A percentile compares a stretch with the other conserved stretches of the same genome.
Evolutionary conservation across 495 filamentous ascomycete genomes (phyloP).

Genomic region (Penicillium alfredii): DNA sequence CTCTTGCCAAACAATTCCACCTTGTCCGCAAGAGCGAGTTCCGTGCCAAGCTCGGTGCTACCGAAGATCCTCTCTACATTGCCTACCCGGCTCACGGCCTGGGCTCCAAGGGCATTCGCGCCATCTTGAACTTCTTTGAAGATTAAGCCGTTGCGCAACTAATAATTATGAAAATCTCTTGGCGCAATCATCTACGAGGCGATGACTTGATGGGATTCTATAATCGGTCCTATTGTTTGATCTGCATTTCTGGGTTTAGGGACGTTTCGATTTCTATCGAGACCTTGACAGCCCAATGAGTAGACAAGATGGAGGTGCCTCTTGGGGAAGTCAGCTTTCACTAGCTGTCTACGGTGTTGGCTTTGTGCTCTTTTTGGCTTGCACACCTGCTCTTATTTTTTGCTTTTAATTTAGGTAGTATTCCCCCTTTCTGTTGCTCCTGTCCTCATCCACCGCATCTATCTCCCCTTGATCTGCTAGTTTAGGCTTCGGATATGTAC

Average conservation of each 20-base stretch:
- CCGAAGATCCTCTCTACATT: slow-evolving; percentile 73
- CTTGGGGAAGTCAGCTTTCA: too few species aligned
- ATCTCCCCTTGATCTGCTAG: slow-evolving; percentile 5
- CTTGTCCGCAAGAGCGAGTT: slow-evolving; percentile 81
- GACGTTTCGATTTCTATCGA: background rate
- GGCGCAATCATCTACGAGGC: background rate
- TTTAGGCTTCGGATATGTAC: background rate
- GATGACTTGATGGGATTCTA: background rate
- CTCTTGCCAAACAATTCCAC: slow-evolving; percentile 70
- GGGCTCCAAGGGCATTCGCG: slow-evolving; percentile 66
- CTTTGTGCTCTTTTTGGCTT: slow-evolving; percentile 3
- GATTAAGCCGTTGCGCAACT: slow-evolving; percentile 46
- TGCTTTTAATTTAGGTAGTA: slow-evolving; percentile 4
- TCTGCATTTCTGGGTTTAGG: background rate
- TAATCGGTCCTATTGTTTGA: background rate
- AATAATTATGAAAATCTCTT: background rate
- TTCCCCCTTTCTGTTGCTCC: slow-evolving; percentile 23
- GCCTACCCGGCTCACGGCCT: slow-evolving; percentile 76
- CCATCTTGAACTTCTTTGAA: slow-evolving; percentile 78
- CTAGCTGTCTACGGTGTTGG: slow-evolving; percentile 1
- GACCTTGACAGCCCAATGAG: too few species aligned
- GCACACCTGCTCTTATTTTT: background rate
- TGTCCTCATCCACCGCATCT: slow-evolving; percentile 15
- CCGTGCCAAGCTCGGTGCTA: slow-evolving; percentile 73
- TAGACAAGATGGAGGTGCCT: too few species aligned